Evolutionary conservation across 257 asterid genomes (phyloP).

Genomic region (Jasminum sambac): DNA sequence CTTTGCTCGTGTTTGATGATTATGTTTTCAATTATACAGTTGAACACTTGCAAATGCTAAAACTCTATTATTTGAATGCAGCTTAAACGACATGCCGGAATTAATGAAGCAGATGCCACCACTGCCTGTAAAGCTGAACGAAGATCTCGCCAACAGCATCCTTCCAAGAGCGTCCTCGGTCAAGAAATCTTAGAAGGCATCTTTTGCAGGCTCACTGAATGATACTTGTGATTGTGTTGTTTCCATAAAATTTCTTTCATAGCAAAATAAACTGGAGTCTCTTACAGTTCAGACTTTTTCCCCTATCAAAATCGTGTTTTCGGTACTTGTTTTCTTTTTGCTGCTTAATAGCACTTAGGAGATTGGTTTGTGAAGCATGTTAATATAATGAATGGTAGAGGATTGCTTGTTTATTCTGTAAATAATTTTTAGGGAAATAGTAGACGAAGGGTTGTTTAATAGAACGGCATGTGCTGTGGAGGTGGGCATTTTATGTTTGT

Average conservation of each 20-base stretch:
- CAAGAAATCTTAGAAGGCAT: slow-evolving; percentile 38
- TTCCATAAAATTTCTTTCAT: slow-evolving; percentile 9
- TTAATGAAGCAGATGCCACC: slow-evolving; percentile 84
- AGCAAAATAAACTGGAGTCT: slow-evolving; percentile 35
- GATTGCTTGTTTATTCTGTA: slow-evolving; percentile 25
- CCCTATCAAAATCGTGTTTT: slow-evolving; percentile 8
- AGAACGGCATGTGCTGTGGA: slow-evolving; percentile 12
- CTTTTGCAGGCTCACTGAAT: slow-evolving; percentile 12
- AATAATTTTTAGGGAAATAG: slow-evolving; percentile 22
- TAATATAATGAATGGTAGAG: slow-evolving; percentile 21
- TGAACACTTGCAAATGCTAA: slow-evolving; percentile 15
- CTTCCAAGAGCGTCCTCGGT: slow-evolving; percentile 43
- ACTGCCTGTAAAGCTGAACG: slow-evolving; percentile 71
- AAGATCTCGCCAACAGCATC: slow-evolving; percentile 61
- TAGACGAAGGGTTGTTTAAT: slow-evolving; percentile 15
- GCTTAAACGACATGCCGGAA: slow-evolving; percentile 64
- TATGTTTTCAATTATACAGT: neutral
- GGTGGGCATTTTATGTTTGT: neutral
- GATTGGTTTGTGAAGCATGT: slow-evolving; percentile 25
- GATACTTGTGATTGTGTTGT: slow-evolving; percentile 24
- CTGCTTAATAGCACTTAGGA: slow-evolving; percentile 14
- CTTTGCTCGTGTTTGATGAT: too few relatives aligned
- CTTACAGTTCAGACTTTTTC: slow-evolving; percentile 26
- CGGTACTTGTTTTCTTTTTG: slow-evolving; percentile 11
- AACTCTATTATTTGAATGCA: slow-evolving; percentile 35